Percentiles rank a stretch among this genome's conserved stretches.
phyloP scores from a whole-genome alignment of 2,329 filamentous ascomycete species.

The Aspergillus amoenus region DNA sequence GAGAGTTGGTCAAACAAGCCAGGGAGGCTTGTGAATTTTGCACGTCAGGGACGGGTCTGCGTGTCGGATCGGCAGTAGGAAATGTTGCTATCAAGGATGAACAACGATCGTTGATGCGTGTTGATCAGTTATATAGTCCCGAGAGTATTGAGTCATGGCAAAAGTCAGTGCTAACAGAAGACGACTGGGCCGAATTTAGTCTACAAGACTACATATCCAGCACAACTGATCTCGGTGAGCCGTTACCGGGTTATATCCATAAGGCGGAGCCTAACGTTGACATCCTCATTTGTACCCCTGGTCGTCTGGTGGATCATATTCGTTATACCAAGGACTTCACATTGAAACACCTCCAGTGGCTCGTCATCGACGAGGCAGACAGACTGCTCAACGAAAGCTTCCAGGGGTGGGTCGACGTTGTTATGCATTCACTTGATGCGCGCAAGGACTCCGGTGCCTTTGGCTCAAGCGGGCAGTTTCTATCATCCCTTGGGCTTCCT shows the following conservation, averaged over 20 bases:
- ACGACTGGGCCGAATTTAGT: conserved; percentile 50
- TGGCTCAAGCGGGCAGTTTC: conserved; percentile 38
- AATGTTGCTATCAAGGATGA: conserved; percentile 71
- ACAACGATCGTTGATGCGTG: conserved; percentile 61
- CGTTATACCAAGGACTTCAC: conserved; percentile 79
- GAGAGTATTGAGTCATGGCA: conserved; percentile 53
- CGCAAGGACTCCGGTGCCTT: conserved; percentile 52
- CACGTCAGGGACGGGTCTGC: conserved; percentile 68
- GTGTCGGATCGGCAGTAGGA: conserved; percentile 79
- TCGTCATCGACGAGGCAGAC: conserved; percentile 92
- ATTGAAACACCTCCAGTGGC: conserved; percentile 76
- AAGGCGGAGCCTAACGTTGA: conserved; percentile 73
- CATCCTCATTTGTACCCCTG: conserved; percentile 86
- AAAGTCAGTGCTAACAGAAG: conserved; percentile 41
- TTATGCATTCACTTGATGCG: conserved; percentile 60
- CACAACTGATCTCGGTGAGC: conserved; percentile 37
- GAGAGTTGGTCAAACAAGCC: conserved; percentile 86
- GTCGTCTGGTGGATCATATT: conserved; percentile 87
- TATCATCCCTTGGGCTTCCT: conserved; percentile 38
- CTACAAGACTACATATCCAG: conserved; percentile 47
- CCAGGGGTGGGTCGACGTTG: conserved; percentile 79
- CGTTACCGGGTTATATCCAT: conserved; percentile 63
- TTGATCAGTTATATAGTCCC: conserved; percentile 68
- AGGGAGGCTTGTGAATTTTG: conserved; percentile 75
- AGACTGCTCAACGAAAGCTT: conserved; percentile 88